Evolutionary conservation across 371 early-diverging fungal genomes (phyloP), one percentile per base, ranked within the genome.

Genomic region (Apophysomyces sp.): DNA sequence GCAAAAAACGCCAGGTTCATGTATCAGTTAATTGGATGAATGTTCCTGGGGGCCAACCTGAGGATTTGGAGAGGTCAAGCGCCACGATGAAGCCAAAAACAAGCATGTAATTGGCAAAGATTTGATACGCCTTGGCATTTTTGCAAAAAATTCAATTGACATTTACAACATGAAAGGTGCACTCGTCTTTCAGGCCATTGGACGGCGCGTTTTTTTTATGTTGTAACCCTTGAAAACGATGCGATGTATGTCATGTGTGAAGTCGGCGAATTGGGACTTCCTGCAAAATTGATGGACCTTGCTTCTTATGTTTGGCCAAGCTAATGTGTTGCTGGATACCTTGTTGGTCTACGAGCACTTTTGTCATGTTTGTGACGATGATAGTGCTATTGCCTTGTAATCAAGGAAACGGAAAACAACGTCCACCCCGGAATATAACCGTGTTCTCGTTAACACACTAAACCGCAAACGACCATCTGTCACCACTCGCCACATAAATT

Each of bases 241-340:
- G 31, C 36, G 31, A 4, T 55, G 28, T 55, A 36, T 55, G 16
- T 55, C 55, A 55, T 36, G 37, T 55, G 28, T 12, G 55, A 55
- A 55, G 31, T 55, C 31, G 55, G 55, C 31, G 31, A 55, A 31
- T 31, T 55, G 0, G 55, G 31, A 16, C 31, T 55, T 31, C 55
- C 3, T 55, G 55, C 13, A 31, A 31, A 18, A 15, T 29, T n/a
- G 53, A 41, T 41, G 41, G 21, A 41, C 1, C n/a, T 41, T 15
- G 1, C 21, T 1, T 9, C 41, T 9, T 18, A 41, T n/a, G 41
- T n/a, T 41, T 41, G 41, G 15, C 41, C 41, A 41, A 41, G 41
- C 21, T 7, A 0, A 41, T 3, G 15, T 9, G n/a, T 41, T 41
- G n/a, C n/a, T 41, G 41, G 21, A 41, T 41, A 3, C 2, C 9